Conservation (phyloP, 305 asterid species). For the Rubia balearica region DNA sequence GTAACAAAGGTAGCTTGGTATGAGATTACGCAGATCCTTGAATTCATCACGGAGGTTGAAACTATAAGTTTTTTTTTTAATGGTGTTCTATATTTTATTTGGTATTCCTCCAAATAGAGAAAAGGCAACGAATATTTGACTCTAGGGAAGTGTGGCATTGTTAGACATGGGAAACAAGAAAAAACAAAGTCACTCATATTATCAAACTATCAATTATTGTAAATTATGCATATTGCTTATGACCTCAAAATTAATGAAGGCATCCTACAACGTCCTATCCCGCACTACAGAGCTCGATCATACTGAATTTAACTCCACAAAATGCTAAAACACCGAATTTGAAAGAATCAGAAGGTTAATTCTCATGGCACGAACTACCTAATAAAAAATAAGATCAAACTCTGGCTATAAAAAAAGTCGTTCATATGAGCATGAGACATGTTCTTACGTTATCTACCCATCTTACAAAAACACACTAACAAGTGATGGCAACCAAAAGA, state of each 20-base stretch:
- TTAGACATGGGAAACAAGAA: not conserved
- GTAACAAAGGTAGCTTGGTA: not conserved
- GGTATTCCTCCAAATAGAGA: not conserved
- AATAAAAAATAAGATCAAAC: not conserved
- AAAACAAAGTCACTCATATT: not conserved
- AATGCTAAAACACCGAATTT: not conserved
- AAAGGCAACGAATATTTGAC: not conserved
- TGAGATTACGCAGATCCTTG: not conserved
- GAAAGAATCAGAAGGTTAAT: not conserved
- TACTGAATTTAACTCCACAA: not conserved
- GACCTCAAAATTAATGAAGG: not conserved
- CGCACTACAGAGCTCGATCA: not conserved
- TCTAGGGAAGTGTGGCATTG: not conserved
- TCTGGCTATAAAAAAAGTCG: not conserved
- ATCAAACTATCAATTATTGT: not conserved
- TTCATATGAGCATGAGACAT: no score
- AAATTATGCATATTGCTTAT: not conserved
- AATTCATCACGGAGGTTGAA: no score
- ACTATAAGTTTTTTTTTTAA: not conserved
- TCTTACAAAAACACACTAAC: constrained; percentile 1
- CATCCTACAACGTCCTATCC: not conserved
- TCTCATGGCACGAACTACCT: not conserved
- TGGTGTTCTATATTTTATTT: not conserved
- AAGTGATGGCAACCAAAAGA: not conserved
- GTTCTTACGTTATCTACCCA: no score